Evolutionary conservation across 306 rosid species (phyloP).

Genomic region (Lathyrus aphaca): DNA sequence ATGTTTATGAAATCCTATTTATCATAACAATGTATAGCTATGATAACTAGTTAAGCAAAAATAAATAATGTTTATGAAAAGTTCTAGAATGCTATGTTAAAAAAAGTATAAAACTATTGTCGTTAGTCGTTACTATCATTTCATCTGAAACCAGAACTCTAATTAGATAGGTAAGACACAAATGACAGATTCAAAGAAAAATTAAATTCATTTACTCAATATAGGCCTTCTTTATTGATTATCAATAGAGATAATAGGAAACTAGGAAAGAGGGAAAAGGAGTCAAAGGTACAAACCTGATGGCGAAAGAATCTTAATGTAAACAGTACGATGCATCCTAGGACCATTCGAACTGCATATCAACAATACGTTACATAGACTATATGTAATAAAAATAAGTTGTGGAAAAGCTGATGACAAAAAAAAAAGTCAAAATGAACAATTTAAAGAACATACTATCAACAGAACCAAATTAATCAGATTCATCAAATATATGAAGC

Average conservation of each 20-base stretch:
- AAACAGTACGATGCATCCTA: slow-evolving; percentile 66
- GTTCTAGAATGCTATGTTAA: background rate
- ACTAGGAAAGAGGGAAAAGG: background rate
- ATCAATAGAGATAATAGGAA: background rate
- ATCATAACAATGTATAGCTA: background rate
- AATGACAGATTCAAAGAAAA: background rate
- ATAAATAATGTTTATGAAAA: background rate
- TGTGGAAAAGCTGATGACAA: slow-evolving; percentile 9
- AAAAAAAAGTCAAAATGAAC: slow-evolving; percentile 15
- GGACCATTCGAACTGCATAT: slow-evolving; percentile 74
- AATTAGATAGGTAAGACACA: background rate
- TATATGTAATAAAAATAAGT: slow-evolving; percentile 15
- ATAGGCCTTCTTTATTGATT: background rate
- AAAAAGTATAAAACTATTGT: too few species aligned
- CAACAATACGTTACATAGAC: slow-evolving; percentile 39
- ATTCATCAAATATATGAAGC: background rate
- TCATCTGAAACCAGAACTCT: slow-evolving; percentile 13
- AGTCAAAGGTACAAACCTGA: slow-evolving; percentile 56
- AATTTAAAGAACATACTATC: background rate
- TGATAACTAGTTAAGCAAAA: slow-evolving; percentile 19
- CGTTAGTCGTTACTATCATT: background rate
- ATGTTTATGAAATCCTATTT: background rate
- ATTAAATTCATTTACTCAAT: slow-evolving; percentile 3
- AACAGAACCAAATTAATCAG: background rate
- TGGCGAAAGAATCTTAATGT: slow-evolving; percentile 71